phyloP scores from a whole-genome alignment of 768 basidiomycete species.

The Lactifluus echinatus region DNA sequence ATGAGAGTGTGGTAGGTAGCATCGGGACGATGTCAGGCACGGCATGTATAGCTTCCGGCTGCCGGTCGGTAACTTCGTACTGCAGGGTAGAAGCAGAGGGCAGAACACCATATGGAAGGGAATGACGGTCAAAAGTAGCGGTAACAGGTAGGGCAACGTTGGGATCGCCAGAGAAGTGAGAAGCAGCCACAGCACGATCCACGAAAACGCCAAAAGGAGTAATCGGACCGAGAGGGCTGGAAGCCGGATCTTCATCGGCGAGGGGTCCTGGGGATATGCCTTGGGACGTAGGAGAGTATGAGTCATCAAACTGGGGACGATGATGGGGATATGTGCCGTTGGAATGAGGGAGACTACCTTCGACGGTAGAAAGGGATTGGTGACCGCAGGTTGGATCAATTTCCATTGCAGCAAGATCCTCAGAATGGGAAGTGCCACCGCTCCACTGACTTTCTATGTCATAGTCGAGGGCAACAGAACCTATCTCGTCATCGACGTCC shows the following conservation, averaged over 20 bases:
- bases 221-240: constrained; percentile 64
- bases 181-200: constrained; percentile 56
- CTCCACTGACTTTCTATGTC: constrained; percentile 35
- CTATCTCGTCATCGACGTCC: constrained; percentile 40
- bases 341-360: not conserved
- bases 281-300: constrained; percentile 57
- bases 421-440: constrained; percentile 25
- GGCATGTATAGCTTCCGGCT: constrained; percentile 29
- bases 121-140: constrained; percentile 9
- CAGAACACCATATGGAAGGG: constrained; percentile 24
- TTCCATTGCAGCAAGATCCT: constrained; percentile 27
- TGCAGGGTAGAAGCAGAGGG: constrained; percentile 11
- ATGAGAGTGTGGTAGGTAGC: constrained; percentile 44
- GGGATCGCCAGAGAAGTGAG: constrained; percentile 3
- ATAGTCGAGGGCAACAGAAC: constrained; percentile 31
- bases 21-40: constrained; percentile 37
- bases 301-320: constrained; percentile 29
- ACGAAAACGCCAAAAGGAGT: constrained; percentile 74
- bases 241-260: constrained; percentile 43
- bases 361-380: constrained; percentile 6
- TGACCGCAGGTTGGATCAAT: constrained; percentile 23
- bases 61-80: constrained; percentile 24
- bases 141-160: constrained; percentile 7
- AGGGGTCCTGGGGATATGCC: constrained; percentile 45
- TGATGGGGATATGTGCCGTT: not conserved